These are phyloP conservation scores for Allium cepa DNA, from an alignment of 106 monocot genomes.

Conservation along the genomic window DNA sequence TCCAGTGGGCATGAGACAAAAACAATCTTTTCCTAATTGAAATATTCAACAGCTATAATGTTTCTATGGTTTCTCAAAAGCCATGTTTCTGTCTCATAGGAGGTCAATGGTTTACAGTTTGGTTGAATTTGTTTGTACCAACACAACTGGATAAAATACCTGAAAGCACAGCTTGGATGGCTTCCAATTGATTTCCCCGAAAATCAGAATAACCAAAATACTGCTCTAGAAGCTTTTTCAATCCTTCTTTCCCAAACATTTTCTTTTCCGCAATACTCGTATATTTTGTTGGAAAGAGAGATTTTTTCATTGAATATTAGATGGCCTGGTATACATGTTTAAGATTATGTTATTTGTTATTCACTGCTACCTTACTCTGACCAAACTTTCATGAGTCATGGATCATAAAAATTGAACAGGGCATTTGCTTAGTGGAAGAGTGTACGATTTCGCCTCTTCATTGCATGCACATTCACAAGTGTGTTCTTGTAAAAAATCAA, in stretches of 20 bases:
- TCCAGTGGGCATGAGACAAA: conserved; percentile 98
- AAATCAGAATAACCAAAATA: conserved; percentile 71
- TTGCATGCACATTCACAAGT: too few relatives aligned
- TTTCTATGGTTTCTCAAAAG: not conserved
- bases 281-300: conserved; percentile 26
- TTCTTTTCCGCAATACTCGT: not conserved
- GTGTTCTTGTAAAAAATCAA: too few relatives aligned
- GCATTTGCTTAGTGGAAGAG: too few relatives aligned
- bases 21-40: conserved; percentile 74
- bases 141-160: conserved; percentile 26
- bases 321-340: too few relatives aligned
- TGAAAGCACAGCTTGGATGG: conserved; percentile 71
- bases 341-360: too few relatives aligned
- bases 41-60: not conserved
- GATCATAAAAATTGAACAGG: too few relatives aligned
- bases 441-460: too few relatives aligned
- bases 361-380: too few relatives aligned
- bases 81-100: not conserved
- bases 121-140: not conserved
- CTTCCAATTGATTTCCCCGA: conserved; percentile 80
- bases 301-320: conserved; percentile 32
- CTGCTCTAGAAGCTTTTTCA: conserved; percentile 44
- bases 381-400: too few relatives aligned
- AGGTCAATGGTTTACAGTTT: not conserved
- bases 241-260: conserved; percentile 28